These are phyloP conservation scores for Rhododendron williamsianum DNA, from an alignment of 148 eudicot genomes.

Conservation along the genomic window DNA sequence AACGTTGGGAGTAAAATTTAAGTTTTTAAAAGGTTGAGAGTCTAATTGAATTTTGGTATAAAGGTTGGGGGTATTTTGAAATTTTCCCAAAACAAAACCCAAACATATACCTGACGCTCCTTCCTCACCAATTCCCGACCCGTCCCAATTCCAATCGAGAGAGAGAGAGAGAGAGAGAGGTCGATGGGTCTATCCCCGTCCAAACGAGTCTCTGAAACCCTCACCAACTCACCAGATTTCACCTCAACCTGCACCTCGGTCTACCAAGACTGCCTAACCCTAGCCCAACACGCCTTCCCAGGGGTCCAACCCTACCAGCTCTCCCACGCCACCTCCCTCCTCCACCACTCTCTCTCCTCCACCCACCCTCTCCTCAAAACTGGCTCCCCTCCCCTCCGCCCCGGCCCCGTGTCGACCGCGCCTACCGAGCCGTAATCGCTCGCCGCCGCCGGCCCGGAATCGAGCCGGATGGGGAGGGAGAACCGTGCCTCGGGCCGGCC, in stretches of 20 bases:
- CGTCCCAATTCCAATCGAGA: neutral
- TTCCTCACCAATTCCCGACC: neutral
- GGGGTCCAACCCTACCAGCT: slow-evolving; percentile 81
- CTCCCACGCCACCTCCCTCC: slow-evolving; percentile 40
- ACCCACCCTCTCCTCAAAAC: slow-evolving; percentile 38
- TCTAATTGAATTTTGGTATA: too few species aligned
- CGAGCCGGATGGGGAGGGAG: neutral
- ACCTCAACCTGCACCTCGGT: slow-evolving; percentile 50
- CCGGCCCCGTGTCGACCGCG: slow-evolving; percentile 46
- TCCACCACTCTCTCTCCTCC: slow-evolving; percentile 53
- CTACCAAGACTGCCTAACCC: slow-evolving; percentile 38
- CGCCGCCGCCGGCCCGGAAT: neutral
- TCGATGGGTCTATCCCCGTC: slow-evolving; percentile 68
- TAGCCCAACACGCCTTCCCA: slow-evolving; percentile 53
- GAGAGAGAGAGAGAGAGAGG: neutral
- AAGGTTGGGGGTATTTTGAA: too few species aligned
- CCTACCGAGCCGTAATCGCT: slow-evolving; percentile 18
- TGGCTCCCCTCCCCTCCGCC: slow-evolving; percentile 68
- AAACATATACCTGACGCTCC: neutral
- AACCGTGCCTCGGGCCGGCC: slow-evolving; percentile 16
- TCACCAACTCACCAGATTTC: slow-evolving; percentile 47
- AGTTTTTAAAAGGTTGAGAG: too few species aligned
- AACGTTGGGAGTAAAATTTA: too few species aligned
- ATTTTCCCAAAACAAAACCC: too few species aligned
- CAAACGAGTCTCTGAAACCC: slow-evolving; percentile 34